Evolutionary conservation across 768 basidiomycete genomes (phyloP).

Genomic region (Leccinum broughii): DNA sequence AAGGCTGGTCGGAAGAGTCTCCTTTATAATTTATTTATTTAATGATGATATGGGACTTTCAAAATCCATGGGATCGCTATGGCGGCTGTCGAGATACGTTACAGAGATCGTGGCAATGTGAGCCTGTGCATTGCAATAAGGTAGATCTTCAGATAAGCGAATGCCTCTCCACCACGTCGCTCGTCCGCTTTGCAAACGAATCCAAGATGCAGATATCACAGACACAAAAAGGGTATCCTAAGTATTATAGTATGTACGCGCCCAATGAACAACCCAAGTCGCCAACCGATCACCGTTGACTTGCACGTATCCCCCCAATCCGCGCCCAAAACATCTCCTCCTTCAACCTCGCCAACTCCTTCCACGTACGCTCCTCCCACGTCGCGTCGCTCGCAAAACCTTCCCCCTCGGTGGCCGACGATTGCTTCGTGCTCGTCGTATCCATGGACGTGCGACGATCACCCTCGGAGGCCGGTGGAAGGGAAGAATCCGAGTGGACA

Average conservation of each 20-base stretch:
- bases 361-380: slow-evolving; percentile 89
- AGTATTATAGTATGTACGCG: not conserved
- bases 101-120: no score
- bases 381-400: slow-evolving; percentile 64
- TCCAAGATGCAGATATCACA: not conserved
- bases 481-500: not conserved
- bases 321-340: slow-evolving; percentile 90
- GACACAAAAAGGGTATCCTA: not conserved
- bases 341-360: slow-evolving; percentile 66
- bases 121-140: no score
- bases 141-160: no score
- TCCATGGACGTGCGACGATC: slow-evolving; percentile 19
- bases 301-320: slow-evolving; percentile 50
- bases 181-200: no score
- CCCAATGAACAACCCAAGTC: not conserved
- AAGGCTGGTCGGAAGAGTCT: not conserved
- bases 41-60: not conserved
- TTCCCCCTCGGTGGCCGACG: slow-evolving; percentile 31
- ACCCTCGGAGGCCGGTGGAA: not conserved
- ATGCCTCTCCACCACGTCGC: no score
- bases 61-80: not conserved
- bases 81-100: not conserved
- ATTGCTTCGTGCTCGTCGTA: slow-evolving; percentile 26
- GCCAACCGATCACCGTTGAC: slow-evolving; percentile 3
- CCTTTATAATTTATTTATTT: no score